Conservation (phyloP, 1,284 basidiomycete species). For the Microbotryomycetes sp. region DNA sequence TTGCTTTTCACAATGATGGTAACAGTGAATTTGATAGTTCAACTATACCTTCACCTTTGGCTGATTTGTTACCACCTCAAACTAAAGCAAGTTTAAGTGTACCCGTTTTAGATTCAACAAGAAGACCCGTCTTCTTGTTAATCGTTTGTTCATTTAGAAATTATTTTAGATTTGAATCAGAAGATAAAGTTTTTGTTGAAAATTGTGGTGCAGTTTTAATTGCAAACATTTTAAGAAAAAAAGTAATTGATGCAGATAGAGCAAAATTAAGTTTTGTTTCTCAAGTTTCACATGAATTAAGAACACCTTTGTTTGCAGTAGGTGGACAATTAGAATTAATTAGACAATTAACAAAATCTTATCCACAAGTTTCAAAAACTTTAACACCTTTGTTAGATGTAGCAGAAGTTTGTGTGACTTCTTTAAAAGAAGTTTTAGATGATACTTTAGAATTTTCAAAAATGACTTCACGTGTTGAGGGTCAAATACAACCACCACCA, state of each 20-base stretch:
- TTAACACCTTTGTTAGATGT: conserved; percentile 4
- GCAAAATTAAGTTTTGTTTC: conserved; percentile 40
- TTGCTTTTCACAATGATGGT: neutral
- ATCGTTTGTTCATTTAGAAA: conserved; percentile 22
- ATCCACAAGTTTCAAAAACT: neutral
- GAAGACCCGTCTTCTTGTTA: conserved; percentile 26
- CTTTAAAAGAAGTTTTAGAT: conserved; percentile 34
- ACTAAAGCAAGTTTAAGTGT: neutral
- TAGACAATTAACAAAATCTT: neutral
- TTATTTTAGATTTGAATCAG: conserved; percentile 13
- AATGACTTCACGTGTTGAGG: conserved; percentile 13
- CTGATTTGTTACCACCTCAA: neutral
- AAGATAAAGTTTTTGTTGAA: conserved; percentile 30
- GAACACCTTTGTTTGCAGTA: conserved; percentile 39
- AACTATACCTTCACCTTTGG: neutral
- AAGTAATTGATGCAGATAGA: conserved; percentile 37
- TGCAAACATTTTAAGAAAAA: conserved; percentile 29
- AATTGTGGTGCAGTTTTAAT: conserved; percentile 34
- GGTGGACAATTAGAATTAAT: conserved; percentile 36
- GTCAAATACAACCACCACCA: neutral
- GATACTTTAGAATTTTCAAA: conserved; percentile 37
- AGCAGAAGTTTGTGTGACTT: conserved; percentile 33
- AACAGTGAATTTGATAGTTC: neutral
- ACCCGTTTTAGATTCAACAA: neutral
- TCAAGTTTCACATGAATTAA: conserved; percentile 40